These are phyloP conservation scores for Trichoderma hamatum DNA, from an alignment of 2,329 filamentous ascomycete species.

Conservation along the genomic window DNA sequence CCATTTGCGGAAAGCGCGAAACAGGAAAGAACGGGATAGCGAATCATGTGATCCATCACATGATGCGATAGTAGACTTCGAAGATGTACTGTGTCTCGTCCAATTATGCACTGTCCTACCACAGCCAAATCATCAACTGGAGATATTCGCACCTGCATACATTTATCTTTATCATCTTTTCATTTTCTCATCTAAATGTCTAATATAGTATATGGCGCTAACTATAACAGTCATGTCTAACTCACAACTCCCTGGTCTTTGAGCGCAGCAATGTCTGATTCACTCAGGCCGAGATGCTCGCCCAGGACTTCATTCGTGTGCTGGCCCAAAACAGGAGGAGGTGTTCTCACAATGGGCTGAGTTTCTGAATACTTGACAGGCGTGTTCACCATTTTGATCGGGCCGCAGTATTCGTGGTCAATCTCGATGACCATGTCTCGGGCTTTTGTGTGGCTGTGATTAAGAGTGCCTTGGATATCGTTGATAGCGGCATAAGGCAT, in stretches of 20 bases:
- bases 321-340: slow-evolving; percentile 84
- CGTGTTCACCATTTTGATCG: slow-evolving; percentile 88
- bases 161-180: neutral
- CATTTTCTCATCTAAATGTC: neutral
- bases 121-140: neutral
- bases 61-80: neutral
- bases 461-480: slow-evolving; percentile 81
- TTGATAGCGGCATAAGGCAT: slow-evolving; percentile 95
- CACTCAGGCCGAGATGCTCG: slow-evolving; percentile 63
- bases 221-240: slow-evolving; percentile 36
- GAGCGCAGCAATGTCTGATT: slow-evolving; percentile 62
- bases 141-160: neutral
- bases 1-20: slow-evolving; percentile 19
- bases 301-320: slow-evolving; percentile 79
- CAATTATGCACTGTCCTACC: neutral
- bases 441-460: slow-evolving; percentile 81
- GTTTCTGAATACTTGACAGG: slow-evolving; percentile 92
- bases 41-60: slow-evolving; percentile 22
- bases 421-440: slow-evolving; percentile 89
- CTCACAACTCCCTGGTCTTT: slow-evolving; percentile 68
- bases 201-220: neutral
- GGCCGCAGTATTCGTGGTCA: slow-evolving; percentile 79
- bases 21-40: neutral
- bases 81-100: neutral
- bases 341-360: slow-evolving; percentile 71